Evolutionary conservation across 257 asterid species (phyloP).

Genomic region (Solanum microdontum): DNA sequence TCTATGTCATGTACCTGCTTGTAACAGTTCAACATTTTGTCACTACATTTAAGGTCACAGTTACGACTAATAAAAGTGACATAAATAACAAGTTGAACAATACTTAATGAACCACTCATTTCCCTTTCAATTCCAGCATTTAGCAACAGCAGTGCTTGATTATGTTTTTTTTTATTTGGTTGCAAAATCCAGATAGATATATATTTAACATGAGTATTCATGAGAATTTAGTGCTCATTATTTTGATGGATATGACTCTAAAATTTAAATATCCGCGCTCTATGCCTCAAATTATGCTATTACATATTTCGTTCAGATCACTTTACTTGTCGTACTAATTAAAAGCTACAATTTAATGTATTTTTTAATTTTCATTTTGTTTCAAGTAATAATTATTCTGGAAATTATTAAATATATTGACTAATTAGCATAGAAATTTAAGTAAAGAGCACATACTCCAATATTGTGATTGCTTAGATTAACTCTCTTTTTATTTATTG

Average conservation of each 20-base stretch:
- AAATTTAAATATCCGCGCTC: background rate
- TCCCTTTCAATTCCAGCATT: background rate
- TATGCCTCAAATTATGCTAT: background rate
- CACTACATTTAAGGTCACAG: background rate
- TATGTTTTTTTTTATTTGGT: background rate
- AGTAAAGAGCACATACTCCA: background rate
- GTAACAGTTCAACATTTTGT: background rate
- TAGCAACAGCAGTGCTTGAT: background rate
- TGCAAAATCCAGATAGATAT: background rate
- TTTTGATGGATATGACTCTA: background rate
- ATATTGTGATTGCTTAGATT: background rate
- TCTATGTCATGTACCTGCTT: background rate
- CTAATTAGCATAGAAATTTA: background rate
- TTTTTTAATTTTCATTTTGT: too few species aligned
- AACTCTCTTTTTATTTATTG: too few species aligned
- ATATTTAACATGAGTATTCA: background rate
- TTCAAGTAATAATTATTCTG: too few species aligned
- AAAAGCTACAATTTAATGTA: too few species aligned
- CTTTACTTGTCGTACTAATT: too few species aligned
- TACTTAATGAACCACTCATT: background rate
- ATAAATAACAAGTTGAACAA: background rate
- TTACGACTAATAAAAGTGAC: background rate
- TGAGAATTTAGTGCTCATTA: background rate
- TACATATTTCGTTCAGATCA: background rate
- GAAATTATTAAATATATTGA: too few species aligned